phyloP scores from a whole-genome alignment of 371 early-diverging fungal species.

The Dichotomocladium elegans region DNA sequence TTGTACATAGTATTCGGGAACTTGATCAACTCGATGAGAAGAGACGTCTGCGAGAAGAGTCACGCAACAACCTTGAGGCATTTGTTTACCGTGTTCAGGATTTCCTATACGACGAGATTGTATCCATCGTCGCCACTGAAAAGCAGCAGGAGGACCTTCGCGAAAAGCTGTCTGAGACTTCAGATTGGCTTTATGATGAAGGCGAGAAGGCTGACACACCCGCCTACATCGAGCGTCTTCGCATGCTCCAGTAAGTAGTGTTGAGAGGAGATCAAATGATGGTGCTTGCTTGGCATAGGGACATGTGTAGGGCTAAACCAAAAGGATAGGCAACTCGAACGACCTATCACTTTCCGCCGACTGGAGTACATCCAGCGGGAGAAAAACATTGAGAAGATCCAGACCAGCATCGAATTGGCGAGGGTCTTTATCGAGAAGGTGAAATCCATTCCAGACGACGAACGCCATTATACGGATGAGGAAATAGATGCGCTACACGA shows the following conservation, averaged over 20 bases:
- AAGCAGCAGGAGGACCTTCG: slow-evolving; percentile 68
- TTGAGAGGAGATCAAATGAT: too few species aligned
- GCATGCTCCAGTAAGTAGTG: slow-evolving; percentile 44
- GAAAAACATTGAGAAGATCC: slow-evolving; percentile 51
- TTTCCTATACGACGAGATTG: slow-evolving; percentile 70
- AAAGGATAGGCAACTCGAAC: slow-evolving; percentile 47
- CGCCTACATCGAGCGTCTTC: slow-evolving; percentile 44
- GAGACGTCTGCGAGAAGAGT: slow-evolving; percentile 75
- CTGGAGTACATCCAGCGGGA: slow-evolving; percentile 62
- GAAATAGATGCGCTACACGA: slow-evolving; percentile 53
- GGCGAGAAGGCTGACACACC: slow-evolving; percentile 63
- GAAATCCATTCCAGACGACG: slow-evolving; percentile 34
- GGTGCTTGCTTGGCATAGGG: too few species aligned
- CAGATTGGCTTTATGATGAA: slow-evolving; percentile 88
- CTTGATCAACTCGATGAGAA: slow-evolving; percentile 36
- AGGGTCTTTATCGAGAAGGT: slow-evolving; percentile 40
- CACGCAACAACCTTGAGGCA: slow-evolving; percentile 85
- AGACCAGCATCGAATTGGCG: slow-evolving; percentile 34
- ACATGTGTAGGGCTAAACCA: too few species aligned
- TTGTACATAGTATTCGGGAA: slow-evolving; percentile 19
- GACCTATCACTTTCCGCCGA: slow-evolving; percentile 62
- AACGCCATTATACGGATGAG: slow-evolving; percentile 55
- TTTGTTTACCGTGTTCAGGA: slow-evolving; percentile 87
- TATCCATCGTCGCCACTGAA: slow-evolving; percentile 63
- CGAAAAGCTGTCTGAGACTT: slow-evolving; percentile 52